Conservation (phyloP, 208 protist species). For the Trichomonas vaginalis region DNA sequence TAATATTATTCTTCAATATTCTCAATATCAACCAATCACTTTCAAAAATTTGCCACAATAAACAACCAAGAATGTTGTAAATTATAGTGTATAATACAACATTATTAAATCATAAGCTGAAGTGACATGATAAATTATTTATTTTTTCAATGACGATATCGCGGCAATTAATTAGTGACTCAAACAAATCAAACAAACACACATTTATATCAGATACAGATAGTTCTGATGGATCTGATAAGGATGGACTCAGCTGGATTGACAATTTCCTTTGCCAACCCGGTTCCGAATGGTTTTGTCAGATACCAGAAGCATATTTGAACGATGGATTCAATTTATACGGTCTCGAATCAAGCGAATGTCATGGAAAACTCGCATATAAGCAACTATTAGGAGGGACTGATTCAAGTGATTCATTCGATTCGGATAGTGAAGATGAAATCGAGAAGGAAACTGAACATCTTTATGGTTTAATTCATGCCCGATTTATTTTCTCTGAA, state of each 20-base stretch:
- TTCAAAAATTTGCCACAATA: no score
- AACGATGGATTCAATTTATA: background rate
- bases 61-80: no score
- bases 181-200: background rate
- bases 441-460: background rate
- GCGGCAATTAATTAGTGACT: background rate
- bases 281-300: background rate
- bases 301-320: background rate
- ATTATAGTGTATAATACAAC: no score
- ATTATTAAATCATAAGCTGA: no score
- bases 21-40: no score
- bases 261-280: background rate
- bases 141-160: no score
- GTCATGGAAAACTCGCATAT: background rate
- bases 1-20: no score
- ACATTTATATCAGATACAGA: background rate
- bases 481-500: background rate
- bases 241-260: background rate
- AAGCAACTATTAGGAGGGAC: background rate
- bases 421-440: slow-evolving; percentile 3
- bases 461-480: background rate
- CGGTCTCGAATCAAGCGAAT: background rate
- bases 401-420: background rate
- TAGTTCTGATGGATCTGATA: background rate
- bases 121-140: no score